These are phyloP conservation scores for Arachnopeziza araneosa DNA, from an alignment of 2,329 filamentous ascomycete genomes.

Conservation along the genomic window DNA sequence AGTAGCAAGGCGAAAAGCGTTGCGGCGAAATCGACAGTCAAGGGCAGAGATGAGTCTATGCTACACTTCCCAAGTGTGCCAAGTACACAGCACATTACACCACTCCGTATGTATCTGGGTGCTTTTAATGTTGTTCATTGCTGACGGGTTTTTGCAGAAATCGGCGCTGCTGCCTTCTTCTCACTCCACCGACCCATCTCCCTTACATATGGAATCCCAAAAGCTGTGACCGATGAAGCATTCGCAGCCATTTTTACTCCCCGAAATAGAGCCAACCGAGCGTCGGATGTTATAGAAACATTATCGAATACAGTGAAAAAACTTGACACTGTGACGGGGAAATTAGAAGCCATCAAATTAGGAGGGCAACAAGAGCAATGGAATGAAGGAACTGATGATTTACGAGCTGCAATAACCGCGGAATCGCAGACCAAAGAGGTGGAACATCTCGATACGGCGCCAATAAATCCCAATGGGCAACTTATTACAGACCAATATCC, in stretches of 20 bases:
- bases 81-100: constrained; percentile 65
- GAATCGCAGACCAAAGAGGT: constrained; percentile 43
- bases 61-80: constrained; percentile 67
- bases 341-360: constrained; percentile 34
- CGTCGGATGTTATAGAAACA: constrained; percentile 59
- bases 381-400: constrained; percentile 29
- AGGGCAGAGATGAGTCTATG: constrained; percentile 39
- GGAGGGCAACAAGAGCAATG: constrained; percentile 21
- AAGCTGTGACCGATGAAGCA: constrained; percentile 61
- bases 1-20: constrained; percentile 54
- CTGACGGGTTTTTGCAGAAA: constrained; percentile 48
- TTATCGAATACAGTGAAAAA: constrained; percentile 54
- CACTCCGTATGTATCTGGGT: constrained; percentile 46
- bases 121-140: not conserved
- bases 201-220: constrained; percentile 74
- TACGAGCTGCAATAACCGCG: constrained; percentile 37
- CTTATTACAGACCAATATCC: constrained; percentile 64
- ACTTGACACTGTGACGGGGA: constrained; percentile 53
- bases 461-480: constrained; percentile 43
- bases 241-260: constrained; percentile 80
- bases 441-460: constrained; percentile 43
- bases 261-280: constrained; percentile 44
- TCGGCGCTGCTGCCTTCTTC: constrained; percentile 89
- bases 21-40: constrained; percentile 30
- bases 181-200: constrained; percentile 93